Conservation (phyloP, 139 green algal genomes). For the Spirogloea muscicola region DNA sequence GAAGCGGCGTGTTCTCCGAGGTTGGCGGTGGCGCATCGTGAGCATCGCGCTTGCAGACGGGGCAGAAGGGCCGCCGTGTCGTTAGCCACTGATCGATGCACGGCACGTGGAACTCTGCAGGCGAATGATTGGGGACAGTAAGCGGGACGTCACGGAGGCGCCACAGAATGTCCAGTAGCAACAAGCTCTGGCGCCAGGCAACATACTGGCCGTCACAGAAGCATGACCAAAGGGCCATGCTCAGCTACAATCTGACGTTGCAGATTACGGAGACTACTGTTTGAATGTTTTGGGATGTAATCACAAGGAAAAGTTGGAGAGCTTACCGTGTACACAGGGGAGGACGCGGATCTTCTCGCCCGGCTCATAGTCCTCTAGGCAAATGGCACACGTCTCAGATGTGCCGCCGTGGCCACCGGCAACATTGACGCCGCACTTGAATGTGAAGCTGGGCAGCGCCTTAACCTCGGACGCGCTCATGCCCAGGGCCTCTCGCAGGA, state of each 20-base stretch:
- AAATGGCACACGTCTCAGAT: conserved; percentile 44
- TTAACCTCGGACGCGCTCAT: conserved; percentile 37
- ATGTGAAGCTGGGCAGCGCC: conserved; percentile 34
- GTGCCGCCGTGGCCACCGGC: neutral
- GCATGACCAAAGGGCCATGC: too few relatives aligned
- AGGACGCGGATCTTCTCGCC: conserved; percentile 48
- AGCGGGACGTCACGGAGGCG: too few relatives aligned
- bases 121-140: too few relatives aligned
- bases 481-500: neutral
- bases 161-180: too few relatives aligned
- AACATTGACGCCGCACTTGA: too few relatives aligned
- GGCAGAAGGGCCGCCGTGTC: conserved; percentile 38
- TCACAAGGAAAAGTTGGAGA: conserved; percentile 8
- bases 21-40: too few relatives aligned
- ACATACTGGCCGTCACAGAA: too few relatives aligned
- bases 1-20: too few relatives aligned
- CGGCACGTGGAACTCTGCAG: conserved; percentile 41
- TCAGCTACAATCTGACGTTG: too few relatives aligned
- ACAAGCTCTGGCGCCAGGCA: too few relatives aligned
- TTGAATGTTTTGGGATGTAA: too few relatives aligned
- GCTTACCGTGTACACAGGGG: conserved; percentile 48
- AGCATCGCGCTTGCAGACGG: conserved; percentile 50
- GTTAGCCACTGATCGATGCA: conserved; percentile 54
- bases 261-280: too few relatives aligned
- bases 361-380: conserved; percentile 52